These are phyloP conservation scores for Phyllosticta citriasiana DNA, from an alignment of 2,329 filamentous ascomycete species.

Conservation along the genomic window DNA sequence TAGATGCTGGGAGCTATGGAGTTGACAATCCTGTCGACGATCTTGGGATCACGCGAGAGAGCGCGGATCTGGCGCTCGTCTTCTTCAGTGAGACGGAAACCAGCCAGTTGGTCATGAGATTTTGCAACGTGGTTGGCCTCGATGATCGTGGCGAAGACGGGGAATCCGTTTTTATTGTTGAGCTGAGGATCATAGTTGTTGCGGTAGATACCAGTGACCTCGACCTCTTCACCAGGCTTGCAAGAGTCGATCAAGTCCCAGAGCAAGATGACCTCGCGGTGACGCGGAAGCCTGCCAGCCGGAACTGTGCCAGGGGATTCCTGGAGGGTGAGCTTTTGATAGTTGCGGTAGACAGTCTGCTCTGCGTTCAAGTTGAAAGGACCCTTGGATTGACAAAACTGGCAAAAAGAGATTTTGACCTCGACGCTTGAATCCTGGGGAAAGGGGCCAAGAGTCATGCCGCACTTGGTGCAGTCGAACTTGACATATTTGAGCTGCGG, in stretches of 20 bases:
- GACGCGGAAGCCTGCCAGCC: conserved; percentile 83
- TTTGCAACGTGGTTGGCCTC: conserved; percentile 98
- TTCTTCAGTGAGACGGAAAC: conserved; percentile 88
- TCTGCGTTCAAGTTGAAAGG: conserved; percentile 95
- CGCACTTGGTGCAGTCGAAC: conserved; percentile 93
- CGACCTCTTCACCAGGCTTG: conserved; percentile 95
- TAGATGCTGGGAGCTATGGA: conserved; percentile 98
- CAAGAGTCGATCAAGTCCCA: conserved; percentile 96
- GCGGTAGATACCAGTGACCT: conserved; percentile 91
- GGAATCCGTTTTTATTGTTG: conserved; percentile 98
- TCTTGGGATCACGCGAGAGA: conserved; percentile 79
- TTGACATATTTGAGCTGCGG: conserved; percentile 98
- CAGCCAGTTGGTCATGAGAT: conserved; percentile 91
- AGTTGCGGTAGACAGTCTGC: conserved; percentile 97
- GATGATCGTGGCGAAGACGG: conserved; percentile 93
- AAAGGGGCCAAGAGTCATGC: conserved; percentile 84
- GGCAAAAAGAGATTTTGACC: conserved; percentile 92
- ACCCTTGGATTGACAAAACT: conserved; percentile 88
- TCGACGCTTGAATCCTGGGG: conserved; percentile 95
- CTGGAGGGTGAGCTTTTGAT: conserved; percentile 93
- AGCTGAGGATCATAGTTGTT: conserved; percentile 98
- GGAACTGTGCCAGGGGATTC: conserved; percentile 96
- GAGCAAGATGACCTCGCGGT: conserved; percentile 87
- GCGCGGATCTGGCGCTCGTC: conserved; percentile 86
- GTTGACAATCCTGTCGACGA: conserved; percentile 83